Evolutionary conservation across 257 asterid genomes (phyloP), one percentile per base, ranked within the genome.

Genomic region (Solanum lycopersicoides): DNA sequence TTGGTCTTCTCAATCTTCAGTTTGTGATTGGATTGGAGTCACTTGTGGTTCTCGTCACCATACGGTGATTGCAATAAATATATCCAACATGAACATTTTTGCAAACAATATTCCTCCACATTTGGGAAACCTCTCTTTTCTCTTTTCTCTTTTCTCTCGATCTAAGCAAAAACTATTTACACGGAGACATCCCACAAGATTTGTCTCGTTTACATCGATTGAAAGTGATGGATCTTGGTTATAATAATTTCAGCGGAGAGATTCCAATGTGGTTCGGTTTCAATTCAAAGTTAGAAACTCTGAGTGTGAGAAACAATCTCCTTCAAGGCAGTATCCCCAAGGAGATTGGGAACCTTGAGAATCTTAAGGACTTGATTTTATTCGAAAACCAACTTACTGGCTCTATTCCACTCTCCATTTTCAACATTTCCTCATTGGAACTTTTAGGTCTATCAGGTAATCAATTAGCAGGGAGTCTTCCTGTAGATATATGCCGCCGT

Each of bases 371-470:
- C 80, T 25, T 91, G 47, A 85, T 88, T 20, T 88, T 90, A 56
- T 88, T 88, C 59, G 9, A 1, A 39, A 86, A 90, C 86, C 80
- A 86, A 35, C 84, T 91, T 6, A 85, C 86, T 15, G 93, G 93
- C 18, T 88, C 77, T 25, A 88, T 91, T 44, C 47, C 80, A 14
- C 87, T 41, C 42, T 86, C 35, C 39, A 50, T 63, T 21, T 72
- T 83, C 79, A 77, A 42, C 45, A 39, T 83, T 12, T 87, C 83
- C 0, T 25, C 71, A 1, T 65, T 75, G 44, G 47, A 75, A 23
- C 12, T 0, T 14, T 7, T 87, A 8, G 3, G 7, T 15, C 37
- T 83, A 11, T 4, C 28, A 15, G 2, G 6, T 11, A 88, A 89
- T 80, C 12, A 14, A 7, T 83, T 82, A 45, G 13, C 87, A 6